phyloP scores from a whole-genome alignment of 176 grass and related monocot genomes.

The Hyparrhenia diplandra region DNA sequence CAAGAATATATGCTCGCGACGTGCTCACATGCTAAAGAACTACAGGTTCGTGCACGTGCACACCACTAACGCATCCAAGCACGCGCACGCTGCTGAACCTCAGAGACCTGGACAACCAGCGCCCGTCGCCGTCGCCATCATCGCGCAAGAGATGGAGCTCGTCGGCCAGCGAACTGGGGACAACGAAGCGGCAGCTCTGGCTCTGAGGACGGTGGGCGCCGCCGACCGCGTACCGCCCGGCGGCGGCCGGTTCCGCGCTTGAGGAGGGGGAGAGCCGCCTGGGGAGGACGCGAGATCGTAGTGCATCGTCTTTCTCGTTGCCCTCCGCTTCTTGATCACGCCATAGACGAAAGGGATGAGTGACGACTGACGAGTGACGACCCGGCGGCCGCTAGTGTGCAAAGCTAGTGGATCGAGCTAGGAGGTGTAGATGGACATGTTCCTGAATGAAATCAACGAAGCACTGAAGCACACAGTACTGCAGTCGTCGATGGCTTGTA shows the following conservation, averaged over 20 bases:
- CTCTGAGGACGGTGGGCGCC: neutral
- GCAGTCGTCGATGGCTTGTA: neutral
- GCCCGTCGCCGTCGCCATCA: neutral
- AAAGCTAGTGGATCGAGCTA: neutral
- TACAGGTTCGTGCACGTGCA: neutral
- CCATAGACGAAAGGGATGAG: slow-evolving; percentile 33
- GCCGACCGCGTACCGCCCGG: neutral
- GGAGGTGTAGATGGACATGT: no score
- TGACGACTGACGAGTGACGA: no score
- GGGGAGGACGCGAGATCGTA: neutral
- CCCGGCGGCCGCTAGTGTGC: no score
- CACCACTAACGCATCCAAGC: slow-evolving; percentile 1
- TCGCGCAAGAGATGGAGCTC: neutral
- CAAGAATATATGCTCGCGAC: neutral
- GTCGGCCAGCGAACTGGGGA: slow-evolving; percentile 1
- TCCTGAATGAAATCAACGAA: no score
- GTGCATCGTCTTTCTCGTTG: neutral
- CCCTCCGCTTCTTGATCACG: slow-evolving; percentile 31
- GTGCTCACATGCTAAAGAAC: neutral
- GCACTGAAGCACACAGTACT: no score
- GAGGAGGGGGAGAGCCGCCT: neutral
- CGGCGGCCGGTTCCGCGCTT: neutral
- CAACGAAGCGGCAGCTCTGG: slow-evolving; percentile 40
- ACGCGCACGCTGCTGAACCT: slow-evolving; percentile 21
- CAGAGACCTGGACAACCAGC: slow-evolving; percentile 5